Conservation (phyloP, 1,139 yeast species). For the Pichia sp. region DNA sequence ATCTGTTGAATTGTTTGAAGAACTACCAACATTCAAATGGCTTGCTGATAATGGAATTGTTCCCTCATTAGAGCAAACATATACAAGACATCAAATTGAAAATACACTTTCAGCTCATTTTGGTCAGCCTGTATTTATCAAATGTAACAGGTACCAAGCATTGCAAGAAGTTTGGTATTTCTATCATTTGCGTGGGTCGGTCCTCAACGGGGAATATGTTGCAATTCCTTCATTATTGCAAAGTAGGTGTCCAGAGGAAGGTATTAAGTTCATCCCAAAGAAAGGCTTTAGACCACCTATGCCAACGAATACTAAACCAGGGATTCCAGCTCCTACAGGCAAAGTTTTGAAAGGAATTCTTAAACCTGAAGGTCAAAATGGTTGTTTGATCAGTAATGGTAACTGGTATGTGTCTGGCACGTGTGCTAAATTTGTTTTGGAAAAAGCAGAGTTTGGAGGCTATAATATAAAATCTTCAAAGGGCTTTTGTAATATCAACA, state of each 20-base stretch:
- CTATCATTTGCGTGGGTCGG: conserved; percentile 71
- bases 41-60: conserved; percentile 58
- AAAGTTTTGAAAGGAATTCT: conserved; percentile 35
- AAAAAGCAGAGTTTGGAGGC: conserved; percentile 64
- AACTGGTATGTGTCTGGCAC: conserved; percentile 79
- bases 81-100: conserved; percentile 56
- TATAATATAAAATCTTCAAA: conserved; percentile 55
- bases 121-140: conserved; percentile 58
- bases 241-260: conserved; percentile 61
- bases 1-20: conserved; percentile 55
- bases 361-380: conserved; percentile 48
- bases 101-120: conserved; percentile 55
- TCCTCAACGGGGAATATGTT: conserved; percentile 54
- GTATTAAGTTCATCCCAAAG: conserved; percentile 75
- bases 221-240: conserved; percentile 53
- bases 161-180: conserved; percentile 88
- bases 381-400: conserved; percentile 82
- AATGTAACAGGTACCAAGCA: conserved; percentile 62
- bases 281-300: conserved; percentile 36
- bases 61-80: conserved; percentile 51
- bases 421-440: conserved; percentile 65
- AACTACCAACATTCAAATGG: conserved; percentile 66
- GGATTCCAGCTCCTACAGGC: conserved; percentile 28
- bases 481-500: conserved; percentile 62
- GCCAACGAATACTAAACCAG: conserved; percentile 32